A percentile compares a stretch with the other conserved stretches of the same genome.
These are phyloP conservation scores for Diaporthe sp. DNA, from an alignment of 2,329 filamentous ascomycete species.

Conservation along the genomic window DNA sequence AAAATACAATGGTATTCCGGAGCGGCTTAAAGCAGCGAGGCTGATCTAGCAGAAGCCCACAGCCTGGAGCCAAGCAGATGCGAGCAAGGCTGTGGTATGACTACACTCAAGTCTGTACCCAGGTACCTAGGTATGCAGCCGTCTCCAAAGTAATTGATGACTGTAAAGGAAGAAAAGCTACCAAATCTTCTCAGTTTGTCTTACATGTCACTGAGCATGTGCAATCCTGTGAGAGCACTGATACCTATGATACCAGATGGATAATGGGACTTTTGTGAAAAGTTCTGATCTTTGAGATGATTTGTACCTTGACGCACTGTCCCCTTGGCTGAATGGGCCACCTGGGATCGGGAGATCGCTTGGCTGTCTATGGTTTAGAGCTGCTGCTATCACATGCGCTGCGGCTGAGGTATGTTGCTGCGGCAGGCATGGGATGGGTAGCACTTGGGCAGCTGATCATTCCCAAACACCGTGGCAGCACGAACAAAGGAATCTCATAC, in stretches of 20 bases:
- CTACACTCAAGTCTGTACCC: too few relatives aligned
- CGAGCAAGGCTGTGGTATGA: background rate
- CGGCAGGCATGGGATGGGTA: background rate
- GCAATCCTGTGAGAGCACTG: background rate
- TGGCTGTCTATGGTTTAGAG: background rate
- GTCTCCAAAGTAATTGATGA: background rate
- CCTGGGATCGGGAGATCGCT: background rate
- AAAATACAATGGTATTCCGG: background rate
- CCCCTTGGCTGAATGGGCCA: background rate
- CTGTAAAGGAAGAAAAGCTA: background rate
- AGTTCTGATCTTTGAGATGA: background rate
- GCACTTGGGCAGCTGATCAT: background rate
- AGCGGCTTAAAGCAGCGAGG: background rate
- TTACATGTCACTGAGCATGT: background rate
- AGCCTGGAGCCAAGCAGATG: background rate
- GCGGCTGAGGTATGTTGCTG: too few relatives aligned
- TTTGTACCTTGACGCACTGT: background rate
- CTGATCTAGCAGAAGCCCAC: background rate
- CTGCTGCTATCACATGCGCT: background rate
- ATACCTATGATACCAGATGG: background rate
- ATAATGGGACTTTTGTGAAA: background rate
- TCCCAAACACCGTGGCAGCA: background rate
- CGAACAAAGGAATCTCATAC: background rate
- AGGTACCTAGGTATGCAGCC: background rate
- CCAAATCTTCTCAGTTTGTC: background rate